Conservation (phyloP, 805 yeast genomes). For the Lipomyces oligophaga region DNA sequence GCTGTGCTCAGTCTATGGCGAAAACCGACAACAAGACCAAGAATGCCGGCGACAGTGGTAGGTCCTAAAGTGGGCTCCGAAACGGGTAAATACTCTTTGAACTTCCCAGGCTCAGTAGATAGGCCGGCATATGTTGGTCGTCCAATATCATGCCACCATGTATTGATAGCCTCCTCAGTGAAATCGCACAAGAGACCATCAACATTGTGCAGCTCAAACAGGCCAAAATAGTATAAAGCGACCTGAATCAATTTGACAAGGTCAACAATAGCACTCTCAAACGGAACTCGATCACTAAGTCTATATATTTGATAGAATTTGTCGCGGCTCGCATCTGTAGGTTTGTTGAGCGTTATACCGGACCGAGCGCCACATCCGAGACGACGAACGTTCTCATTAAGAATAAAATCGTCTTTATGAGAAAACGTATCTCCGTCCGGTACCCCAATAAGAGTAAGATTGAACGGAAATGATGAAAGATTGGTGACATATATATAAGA, state of each 20-base stretch:
- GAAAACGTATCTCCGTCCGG: constrained; percentile 50
- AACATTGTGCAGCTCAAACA: constrained; percentile 62
- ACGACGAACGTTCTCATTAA: constrained; percentile 72
- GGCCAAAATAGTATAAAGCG: constrained; percentile 69
- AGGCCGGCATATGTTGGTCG: constrained; percentile 33
- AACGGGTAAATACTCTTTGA: too few relatives aligned
- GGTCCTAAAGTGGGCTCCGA: constrained; percentile 59
- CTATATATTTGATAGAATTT: constrained; percentile 75
- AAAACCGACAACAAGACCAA: constrained; percentile 72
- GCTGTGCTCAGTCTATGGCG: constrained; percentile 54
- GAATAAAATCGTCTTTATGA: constrained; percentile 46
- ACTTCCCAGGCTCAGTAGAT: too few relatives aligned
- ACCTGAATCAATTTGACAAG: constrained; percentile 71
- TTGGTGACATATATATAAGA: constrained; percentile 71
- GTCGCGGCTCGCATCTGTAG: constrained; percentile 73
- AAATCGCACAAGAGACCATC: constrained; percentile 82
- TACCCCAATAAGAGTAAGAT: constrained; percentile 65
- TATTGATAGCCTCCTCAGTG: constrained; percentile 64
- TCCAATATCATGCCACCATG: constrained; percentile 84
- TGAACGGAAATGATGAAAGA: constrained; percentile 73
- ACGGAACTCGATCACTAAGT: constrained; percentile 48
- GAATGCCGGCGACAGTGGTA: constrained; percentile 68
- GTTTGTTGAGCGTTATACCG: constrained; percentile 62
- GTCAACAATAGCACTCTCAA: constrained; percentile 66
- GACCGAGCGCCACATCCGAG: constrained; percentile 84